These are phyloP conservation scores for Inosperma sp. DNA, from an alignment of 768 basidiomycete species.

Conservation along the genomic window DNA sequence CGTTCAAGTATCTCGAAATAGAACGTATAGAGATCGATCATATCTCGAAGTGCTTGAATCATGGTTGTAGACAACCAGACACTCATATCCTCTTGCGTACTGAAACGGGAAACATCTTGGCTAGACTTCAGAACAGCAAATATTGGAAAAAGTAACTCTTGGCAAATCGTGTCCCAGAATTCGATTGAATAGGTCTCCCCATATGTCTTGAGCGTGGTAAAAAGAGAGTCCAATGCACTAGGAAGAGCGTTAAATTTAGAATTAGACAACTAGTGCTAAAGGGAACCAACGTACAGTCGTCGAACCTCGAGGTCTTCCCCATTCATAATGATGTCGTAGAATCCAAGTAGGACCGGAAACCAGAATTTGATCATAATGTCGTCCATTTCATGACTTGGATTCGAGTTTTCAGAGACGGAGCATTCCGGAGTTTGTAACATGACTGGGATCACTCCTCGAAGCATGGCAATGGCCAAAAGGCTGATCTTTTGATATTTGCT, in stretches of 20 bases:
- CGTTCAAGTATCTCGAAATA: conserved; percentile 90
- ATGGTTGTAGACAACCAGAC: conserved; percentile 99
- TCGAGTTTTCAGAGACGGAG: conserved; percentile 25
- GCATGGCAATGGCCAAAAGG: conserved; percentile 93
- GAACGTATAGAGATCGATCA: conserved; percentile 93
- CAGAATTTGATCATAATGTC: conserved; percentile 95
- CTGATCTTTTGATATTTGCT: conserved; percentile 99
- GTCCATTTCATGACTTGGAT: conserved; percentile 42
- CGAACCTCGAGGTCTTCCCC: conserved; percentile 98
- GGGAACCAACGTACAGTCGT: conserved; percentile 67
- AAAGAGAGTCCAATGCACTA: conserved; percentile 95
- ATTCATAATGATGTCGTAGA: conserved; percentile 99
- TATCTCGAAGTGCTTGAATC: conserved; percentile 94
- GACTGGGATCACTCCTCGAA: conserved; percentile 85
- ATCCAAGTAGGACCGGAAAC: conserved; percentile 96
- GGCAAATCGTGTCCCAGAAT: conserved; percentile 98
- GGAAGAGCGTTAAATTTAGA: conserved; percentile 9
- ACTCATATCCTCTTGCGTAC: conserved; percentile 97
- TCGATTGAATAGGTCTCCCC: conserved; percentile 81
- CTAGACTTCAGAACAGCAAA: conserved; percentile 93
- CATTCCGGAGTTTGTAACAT: conserved; percentile 84
- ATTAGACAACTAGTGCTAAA: not conserved
- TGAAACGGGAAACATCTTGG: conserved; percentile 89
- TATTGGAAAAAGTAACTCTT: conserved; percentile 95
- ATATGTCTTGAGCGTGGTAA: conserved; percentile 87